Base-by-base conservation (phyloP, 1,284 basidiomycete genomes). In the Coriolopsis trogii region DNA sequence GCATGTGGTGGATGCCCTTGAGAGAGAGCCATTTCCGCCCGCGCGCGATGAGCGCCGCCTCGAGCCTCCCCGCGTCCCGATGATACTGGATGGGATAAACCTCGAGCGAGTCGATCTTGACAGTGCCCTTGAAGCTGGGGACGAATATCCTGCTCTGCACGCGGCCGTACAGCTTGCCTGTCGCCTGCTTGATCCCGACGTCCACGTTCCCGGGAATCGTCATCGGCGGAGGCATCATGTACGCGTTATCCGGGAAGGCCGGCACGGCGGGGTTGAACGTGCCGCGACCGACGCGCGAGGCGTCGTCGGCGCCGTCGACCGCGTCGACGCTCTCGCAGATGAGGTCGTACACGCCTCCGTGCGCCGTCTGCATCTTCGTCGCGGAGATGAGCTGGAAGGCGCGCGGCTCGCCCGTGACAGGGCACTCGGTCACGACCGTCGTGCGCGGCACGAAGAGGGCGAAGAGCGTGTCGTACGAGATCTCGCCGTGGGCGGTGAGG, bases 391-490 rank as follows among this genome's bases (percentile, higher is more conserved):
- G 67, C 34, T 73, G 68, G 58, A 79, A 73, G 7, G 80, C 69
- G 40, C 79, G 73, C 1, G 74, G 74, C 24, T 77, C 75, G 13
- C 76, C 76, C 0, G 80, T 81, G 39, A 78, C 67, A 21, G 76
- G 72, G 63, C 82, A 82, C 4, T 65, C 68, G 1, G 75, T 73
- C 23, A 80, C 70, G 60, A 84, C 66, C 38, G 78, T 61, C 4
- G 74, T 71, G 26, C 77, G 71, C 3, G 81, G 81, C 23, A 80
- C 70, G 46, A 84, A 68, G 55, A 85, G 70, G 12, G 77, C 71
- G 62, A 79, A 79, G 29, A 85, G 70, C 25, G 80, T 70, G 18
- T 79, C 74, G 59, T 73, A 84, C 2, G 78, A 79, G 56, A 84
- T 84, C 60, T 84, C 81, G 9, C 70, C 72, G 51, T 81, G 78